These are phyloP conservation scores for Solanum tarijense DNA, from an alignment of 257 asterid genomes.

Conservation along the genomic window DNA sequence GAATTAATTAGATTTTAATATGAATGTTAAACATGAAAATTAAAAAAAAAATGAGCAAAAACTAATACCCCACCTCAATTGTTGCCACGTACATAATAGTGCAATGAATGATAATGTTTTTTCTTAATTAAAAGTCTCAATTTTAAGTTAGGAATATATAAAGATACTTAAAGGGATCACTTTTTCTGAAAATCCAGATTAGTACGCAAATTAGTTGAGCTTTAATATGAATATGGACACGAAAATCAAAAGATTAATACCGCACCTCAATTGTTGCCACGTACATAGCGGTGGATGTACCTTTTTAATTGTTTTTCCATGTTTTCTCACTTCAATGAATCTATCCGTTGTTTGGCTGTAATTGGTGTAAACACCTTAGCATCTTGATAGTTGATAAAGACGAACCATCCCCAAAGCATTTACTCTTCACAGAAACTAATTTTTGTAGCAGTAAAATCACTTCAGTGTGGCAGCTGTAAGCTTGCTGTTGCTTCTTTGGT, in stretches of 20 bases:
- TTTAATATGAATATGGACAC: neutral
- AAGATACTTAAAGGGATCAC: neutral
- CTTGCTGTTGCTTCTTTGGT: neutral
- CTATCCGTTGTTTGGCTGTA: constrained; percentile 2
- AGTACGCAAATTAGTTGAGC: accelerated
- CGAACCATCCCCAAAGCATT: neutral
- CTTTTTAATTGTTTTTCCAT: neutral
- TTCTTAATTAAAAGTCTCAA: neutral
- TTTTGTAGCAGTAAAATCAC: neutral
- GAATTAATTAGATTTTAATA: neutral
- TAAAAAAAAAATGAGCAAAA: accelerated
- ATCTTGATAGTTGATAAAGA: neutral
- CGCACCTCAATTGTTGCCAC: neutral
- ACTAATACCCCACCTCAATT: neutral
- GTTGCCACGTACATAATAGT: neutral
- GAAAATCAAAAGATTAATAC: neutral
- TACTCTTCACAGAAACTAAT: neutral
- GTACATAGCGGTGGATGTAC: neutral
- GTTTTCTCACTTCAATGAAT: neutral
- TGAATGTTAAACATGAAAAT: accelerated
- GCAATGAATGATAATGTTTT: neutral
- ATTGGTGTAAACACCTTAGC: neutral
- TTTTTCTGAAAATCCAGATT: neutral
- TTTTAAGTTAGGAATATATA: neutral
- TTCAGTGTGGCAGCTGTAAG: neutral